Percentiles rank a stretch among this genome's conserved stretches.
Conservation (phyloP, 164 flowering plant species). For the Magnolia kwangsiensis region DNA sequence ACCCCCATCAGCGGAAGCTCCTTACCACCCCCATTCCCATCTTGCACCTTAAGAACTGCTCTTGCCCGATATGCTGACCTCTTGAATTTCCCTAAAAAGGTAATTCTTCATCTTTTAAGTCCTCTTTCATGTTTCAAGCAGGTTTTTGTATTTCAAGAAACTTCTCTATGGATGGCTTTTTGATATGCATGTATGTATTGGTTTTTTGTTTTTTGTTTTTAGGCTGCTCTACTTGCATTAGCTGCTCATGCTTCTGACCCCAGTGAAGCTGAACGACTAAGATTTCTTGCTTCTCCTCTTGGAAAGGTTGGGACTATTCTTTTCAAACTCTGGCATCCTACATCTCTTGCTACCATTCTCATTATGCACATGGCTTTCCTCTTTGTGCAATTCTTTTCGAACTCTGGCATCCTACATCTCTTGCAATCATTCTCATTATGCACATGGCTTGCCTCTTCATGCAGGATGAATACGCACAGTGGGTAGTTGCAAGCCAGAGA, state of each 20-base stretch:
- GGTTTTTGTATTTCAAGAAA: not conserved
- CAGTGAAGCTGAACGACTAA: slow-evolving; percentile 67
- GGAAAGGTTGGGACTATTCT: slow-evolving; percentile 62
- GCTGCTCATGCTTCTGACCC: slow-evolving; percentile 84
- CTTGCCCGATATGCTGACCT: slow-evolving; percentile 81
- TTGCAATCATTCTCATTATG: not conserved
- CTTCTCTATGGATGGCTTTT: not conserved
- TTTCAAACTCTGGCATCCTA: not conserved
- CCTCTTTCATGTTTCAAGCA: not conserved
- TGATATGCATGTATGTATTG: slow-evolving; percentile 1
- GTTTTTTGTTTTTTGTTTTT: slow-evolving; percentile 1
- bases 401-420: not conserved
- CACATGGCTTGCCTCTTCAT: not conserved
- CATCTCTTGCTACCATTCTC: not conserved
- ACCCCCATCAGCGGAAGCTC: slow-evolving; percentile 53
- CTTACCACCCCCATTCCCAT: slow-evolving; percentile 70
- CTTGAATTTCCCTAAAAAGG: slow-evolving; percentile 83
- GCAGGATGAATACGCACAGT: slow-evolving; percentile 83
- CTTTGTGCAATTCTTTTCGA: slow-evolving; percentile 12
- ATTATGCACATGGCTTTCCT: not conserved
- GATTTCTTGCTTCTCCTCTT: slow-evolving; percentile 62
- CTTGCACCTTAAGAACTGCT: slow-evolving; percentile 75
- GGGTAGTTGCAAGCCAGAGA: slow-evolving; percentile 84
- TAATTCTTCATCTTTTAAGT: slow-evolving; percentile 8
- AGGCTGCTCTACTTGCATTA: slow-evolving; percentile 73